A percentile compares a stretch with the other conserved stretches of the same genome.
Evolutionary conservation across 495 filamentous ascomycete species (phyloP).

Genomic region (Neurospora sp.): DNA sequence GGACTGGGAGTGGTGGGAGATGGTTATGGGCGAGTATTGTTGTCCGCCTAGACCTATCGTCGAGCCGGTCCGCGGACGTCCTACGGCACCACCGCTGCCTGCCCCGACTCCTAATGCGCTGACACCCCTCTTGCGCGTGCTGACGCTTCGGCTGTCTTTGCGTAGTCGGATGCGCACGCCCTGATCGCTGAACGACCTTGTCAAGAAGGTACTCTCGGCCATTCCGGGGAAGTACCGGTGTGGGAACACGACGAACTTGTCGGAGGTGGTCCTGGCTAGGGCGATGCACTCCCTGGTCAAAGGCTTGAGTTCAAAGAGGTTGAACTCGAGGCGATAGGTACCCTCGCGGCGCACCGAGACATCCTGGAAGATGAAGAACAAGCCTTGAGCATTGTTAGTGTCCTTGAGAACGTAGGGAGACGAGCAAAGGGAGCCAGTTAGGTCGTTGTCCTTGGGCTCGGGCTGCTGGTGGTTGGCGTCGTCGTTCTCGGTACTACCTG

Average conservation of each 20-base stretch:
- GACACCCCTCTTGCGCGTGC: slow-evolving; percentile 32
- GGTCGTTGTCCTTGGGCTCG: slow-evolving; percentile 44
- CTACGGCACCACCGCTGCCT: not conserved
- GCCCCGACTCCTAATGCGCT: not conserved
- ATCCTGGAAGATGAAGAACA: slow-evolving; percentile 96
- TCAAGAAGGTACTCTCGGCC: slow-evolving; percentile 84
- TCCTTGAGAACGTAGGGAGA: slow-evolving; percentile 92
- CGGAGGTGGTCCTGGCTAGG: slow-evolving; percentile 63
- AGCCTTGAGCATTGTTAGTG: slow-evolving; percentile 81
- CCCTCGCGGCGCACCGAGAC: slow-evolving; percentile 79
- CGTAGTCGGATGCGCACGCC: slow-evolving; percentile 81
- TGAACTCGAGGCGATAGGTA: slow-evolving; percentile 70
- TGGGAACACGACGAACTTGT: slow-evolving; percentile 64
- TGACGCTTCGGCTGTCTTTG: slow-evolving; percentile 55
- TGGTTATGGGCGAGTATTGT: not conserved
- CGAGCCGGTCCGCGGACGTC: not conserved
- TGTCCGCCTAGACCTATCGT: not conserved
- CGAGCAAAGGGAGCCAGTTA: slow-evolving; percentile 70
- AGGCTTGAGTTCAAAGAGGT: slow-evolving; percentile 84
- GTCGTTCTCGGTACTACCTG: slow-evolving; percentile 30
- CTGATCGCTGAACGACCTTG: slow-evolving; percentile 89
- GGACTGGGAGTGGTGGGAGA: not conserved
- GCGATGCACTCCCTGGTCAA: slow-evolving; percentile 30
- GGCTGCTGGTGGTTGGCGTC: slow-evolving; percentile 31
- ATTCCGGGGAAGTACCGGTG: slow-evolving; percentile 80